Evolutionary conservation across 108 stramenopile species (phyloP).

Genomic region (Epipyxis sp.): DNA sequence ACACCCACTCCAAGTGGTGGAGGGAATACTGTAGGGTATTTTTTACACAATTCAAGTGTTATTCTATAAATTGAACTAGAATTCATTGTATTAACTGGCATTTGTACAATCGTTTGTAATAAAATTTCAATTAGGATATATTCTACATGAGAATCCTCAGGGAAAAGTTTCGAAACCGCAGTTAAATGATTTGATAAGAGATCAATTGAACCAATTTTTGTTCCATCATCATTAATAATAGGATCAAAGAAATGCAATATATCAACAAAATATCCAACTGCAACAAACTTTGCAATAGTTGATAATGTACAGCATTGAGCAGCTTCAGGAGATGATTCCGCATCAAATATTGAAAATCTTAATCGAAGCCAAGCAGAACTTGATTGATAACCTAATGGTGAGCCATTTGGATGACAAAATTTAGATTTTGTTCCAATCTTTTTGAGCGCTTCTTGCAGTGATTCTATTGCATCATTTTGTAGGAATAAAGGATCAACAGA

Average conservation of each 20-base stretch:
- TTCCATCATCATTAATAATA: background rate
- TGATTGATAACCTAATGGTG: too few species aligned
- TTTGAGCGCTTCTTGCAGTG: too few species aligned
- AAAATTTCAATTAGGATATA: conserved; percentile 16
- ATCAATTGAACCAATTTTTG: background rate
- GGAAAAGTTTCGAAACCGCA: background rate
- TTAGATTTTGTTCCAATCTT: too few species aligned
- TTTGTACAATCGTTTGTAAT: conserved; percentile 18
- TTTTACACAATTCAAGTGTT: background rate
- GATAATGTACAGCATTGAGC: background rate
- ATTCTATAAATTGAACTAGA: background rate
- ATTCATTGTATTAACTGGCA: background rate
- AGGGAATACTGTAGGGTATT: background rate
- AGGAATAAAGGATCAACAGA: too few species aligned
- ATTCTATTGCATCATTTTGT: too few species aligned
- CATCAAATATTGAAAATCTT: background rate
- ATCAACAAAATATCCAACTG: background rate
- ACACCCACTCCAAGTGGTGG: background rate
- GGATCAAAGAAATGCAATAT: conserved; percentile 23
- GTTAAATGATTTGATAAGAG: background rate
- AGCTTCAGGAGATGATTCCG: background rate
- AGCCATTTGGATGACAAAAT: too few species aligned
- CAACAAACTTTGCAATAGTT: background rate
- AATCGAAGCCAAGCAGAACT: conserved; percentile 5
- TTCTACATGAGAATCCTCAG: conserved; percentile 18